These are phyloP conservation scores for Aspergillus taichungensis DNA, from an alignment of 495 filamentous ascomycete species.

Conservation along the genomic window DNA sequence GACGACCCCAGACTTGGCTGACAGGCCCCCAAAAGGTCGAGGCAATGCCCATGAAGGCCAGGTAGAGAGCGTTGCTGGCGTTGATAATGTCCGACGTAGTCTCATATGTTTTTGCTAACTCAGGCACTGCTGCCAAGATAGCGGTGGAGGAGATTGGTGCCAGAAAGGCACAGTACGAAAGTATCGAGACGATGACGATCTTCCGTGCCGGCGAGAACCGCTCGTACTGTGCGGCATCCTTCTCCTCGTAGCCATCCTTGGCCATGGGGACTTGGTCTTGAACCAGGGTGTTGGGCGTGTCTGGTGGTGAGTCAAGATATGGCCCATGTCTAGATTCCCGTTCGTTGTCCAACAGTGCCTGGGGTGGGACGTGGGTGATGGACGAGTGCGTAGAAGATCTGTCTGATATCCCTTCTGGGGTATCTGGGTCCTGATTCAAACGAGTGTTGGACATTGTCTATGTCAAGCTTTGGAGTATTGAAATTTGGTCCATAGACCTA, in stretches of 20 bases:
- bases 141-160: slow-evolving; percentile 61
- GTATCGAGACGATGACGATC: slow-evolving; percentile 48
- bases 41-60: slow-evolving; percentile 61
- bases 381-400: slow-evolving; percentile 2
- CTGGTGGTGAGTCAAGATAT: slow-evolving; percentile 2
- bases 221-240: slow-evolving; percentile 40
- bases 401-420: slow-evolving; percentile 1
- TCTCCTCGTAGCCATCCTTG: slow-evolving; percentile 21
- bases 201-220: slow-evolving; percentile 49
- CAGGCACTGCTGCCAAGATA: slow-evolving; percentile 60
- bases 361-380: slow-evolving; percentile 2
- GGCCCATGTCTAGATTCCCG: not conserved
- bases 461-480: not conserved
- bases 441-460: slow-evolving; percentile 1
- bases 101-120: slow-evolving; percentile 52
- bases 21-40: slow-evolving; percentile 61
- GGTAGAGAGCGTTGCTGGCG: slow-evolving; percentile 58
- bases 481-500: too few relatives aligned
- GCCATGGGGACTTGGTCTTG: too few relatives aligned
- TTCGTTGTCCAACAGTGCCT: too few relatives aligned
- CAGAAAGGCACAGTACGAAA: slow-evolving; percentile 60
- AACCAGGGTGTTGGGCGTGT: slow-evolving; percentile 6
- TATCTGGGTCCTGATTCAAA: not conserved
- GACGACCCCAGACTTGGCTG: slow-evolving; percentile 57
- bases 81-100: slow-evolving; percentile 60